Evolutionary conservation across 176 grass and related monocot genomes (phyloP), one percentile per base, ranked within the genome.

Genomic region (Musa schizocarpa): DNA sequence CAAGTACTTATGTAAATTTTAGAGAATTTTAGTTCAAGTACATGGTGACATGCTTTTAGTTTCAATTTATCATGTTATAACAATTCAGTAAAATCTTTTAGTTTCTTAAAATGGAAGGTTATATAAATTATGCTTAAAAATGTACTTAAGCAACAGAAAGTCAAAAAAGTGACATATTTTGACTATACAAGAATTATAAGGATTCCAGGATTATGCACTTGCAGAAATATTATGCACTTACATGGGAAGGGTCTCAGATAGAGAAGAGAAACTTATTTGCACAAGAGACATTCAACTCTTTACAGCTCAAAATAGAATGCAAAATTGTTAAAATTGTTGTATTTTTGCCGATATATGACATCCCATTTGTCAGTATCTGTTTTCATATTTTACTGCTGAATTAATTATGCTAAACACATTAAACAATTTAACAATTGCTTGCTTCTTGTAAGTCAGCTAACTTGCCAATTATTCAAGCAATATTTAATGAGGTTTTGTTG

Each of bases 401-500:
- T 75, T 75, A 65, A 22, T 65, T 65, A 22, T 65, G 34, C 11
- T 65, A 2, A 9, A 13, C 23, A 65, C 11, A 3, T 26, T 12
- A 26, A 14, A 65, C n/a, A 19, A 50, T 22, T 16, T 25, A 51
- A 79, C 11, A 53, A 73, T 25, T 53, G 71, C 11, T 51, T 29
- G 14, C 10, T 52, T 69, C 53, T 43, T 57, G 73, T 22, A 74
- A 23, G 21, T 49, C 53, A 56, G 2, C 6, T 26, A 54, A 9
- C 9, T 69, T 21, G 13, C 3, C 20, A 54, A 59, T 53, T 64
- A 53, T 76, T 53, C 77, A 26, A 20, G 62, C 7, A 16, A 77
- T 16, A 48, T 76, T 43, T 6, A 48, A 75, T 77, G 80, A 10
- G 11, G 53, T 77, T n/a, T 63, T 83, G 86, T 82, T 17, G 79